Evolutionary conservation across 192 early-diverging fungal genomes (phyloP).

Genomic region (Coemansia sp.): DNA sequence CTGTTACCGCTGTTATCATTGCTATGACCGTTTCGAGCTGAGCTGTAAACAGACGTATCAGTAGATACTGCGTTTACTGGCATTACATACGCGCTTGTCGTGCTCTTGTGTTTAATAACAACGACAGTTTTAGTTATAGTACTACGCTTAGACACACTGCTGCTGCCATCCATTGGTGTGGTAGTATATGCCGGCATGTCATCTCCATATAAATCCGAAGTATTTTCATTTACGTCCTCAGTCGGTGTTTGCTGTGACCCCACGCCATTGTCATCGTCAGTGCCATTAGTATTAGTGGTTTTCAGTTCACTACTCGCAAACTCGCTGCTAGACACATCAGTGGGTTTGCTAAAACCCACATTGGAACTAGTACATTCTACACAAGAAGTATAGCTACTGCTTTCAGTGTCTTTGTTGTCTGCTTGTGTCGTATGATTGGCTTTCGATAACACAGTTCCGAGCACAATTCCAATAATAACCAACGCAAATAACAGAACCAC

Average conservation of each 20-base stretch:
- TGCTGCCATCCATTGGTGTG: background rate
- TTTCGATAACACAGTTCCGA: background rate
- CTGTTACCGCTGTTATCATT: background rate
- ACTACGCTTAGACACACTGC: background rate
- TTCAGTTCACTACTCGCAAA: no score
- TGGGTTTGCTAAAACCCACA: no score
- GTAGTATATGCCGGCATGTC: background rate
- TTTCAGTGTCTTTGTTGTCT: background rate
- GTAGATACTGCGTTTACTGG: background rate
- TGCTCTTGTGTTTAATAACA: background rate
- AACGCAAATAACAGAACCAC: slow-evolving; percentile 7
- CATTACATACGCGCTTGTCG: background rate
- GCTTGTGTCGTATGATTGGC: background rate
- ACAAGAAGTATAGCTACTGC: background rate
- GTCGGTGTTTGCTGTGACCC: no score
- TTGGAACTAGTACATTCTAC: background rate
- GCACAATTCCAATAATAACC: slow-evolving; percentile 7
- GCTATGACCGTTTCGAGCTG: background rate
- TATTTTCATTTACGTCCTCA: no score
- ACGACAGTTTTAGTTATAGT: background rate
- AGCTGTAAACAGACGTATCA: background rate
- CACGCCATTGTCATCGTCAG: no score
- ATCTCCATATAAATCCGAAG: no score
- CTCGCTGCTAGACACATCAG: no score
- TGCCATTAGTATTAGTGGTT: no score